Evolutionary conservation across 371 early-diverging fungal genomes (phyloP), one percentile per base, ranked within the genome.

Genomic region (Haplosporangium sp.): DNA sequence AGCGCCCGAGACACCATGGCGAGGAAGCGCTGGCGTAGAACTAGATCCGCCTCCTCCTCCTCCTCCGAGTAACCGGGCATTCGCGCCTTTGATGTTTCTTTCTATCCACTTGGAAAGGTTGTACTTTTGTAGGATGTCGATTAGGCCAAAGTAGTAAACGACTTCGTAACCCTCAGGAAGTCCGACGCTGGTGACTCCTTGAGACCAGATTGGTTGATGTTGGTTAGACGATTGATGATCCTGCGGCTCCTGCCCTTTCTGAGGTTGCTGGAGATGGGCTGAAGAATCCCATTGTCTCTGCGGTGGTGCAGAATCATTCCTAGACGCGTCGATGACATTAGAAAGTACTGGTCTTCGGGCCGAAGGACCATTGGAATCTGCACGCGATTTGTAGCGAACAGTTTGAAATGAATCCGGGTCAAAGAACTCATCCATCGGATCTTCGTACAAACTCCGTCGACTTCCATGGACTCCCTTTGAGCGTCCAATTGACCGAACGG

Each of bases 51-150:
- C 29, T 29, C 29, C 60, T 29, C 55, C 55, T 12, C 68, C 61
- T 10, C 55, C 59, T 3, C 69, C 72, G 10, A 80, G 46, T 16
- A 80, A 40, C 7, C 80, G 70, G 11, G 59, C 82, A 55, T 82
- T 82, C 42, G 73, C 81, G 5, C 84, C 83, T 42, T 86, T 85
- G 55, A 89, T 40, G 56, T 81, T 82, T 5, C 83, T 75, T 57
- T 89, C 89, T 29, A 89, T 51, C 87, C 87, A 85, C 57, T 89
- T 89, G 41, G 80, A 41, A 16, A 85, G 54, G 59, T 85, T 87
- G 77, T 84, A 89, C 64, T 84, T 86, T 81, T 89, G 89, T 14
- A 89, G 82, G 47, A 83, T 73, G 63, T 89, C 89, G 54, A 89
- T 86, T 18, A 89, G 61, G 9, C 89, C 89, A 68, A 89, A 74